Evolutionary conservation across 768 basidiomycete genomes (phyloP), one percentile per base, ranked within the genome.

Genomic region (Lentinula raphanica): DNA sequence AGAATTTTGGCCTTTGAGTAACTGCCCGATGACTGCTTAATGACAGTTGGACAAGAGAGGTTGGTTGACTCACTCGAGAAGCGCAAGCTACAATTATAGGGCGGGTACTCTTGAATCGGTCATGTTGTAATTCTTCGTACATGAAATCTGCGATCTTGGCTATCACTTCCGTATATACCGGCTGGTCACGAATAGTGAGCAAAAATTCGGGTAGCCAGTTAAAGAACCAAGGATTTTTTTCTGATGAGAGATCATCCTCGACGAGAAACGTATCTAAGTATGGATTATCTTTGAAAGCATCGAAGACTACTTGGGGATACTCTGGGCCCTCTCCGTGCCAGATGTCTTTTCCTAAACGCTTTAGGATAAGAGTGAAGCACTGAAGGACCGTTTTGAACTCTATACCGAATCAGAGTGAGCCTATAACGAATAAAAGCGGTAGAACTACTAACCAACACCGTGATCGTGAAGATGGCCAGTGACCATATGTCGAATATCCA

Each of bases 71-170:
- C 66, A 93, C 94, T 62, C 79, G 76, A 45, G 84, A 71, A 3
- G 87, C 86, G 29, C 80, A 73, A 27, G 75, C 67, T 72, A 93
- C 82, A 17, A 85, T 80, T 23, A 72, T 71, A 1, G 90, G 84
- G 15, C 87, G 80, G 21, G 81, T 72, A 25, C 76, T 73, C 49
- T 75, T 70, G 66, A 90, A 88, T 3, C 89, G 80, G 58, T 86
- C 82, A 62, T 93, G 90, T 66, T 94, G 93, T 19, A 90, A 70
- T 62, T 91, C 86, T 66, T 90, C 90, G 68, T 87, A 89, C 53
- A 94, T 77, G 60, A 91, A 87, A 60, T 85, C 83, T 13, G 84
- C 73, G 36, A 88, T 77, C 67, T 84, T 87, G 7, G 87, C 87
- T 31, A 95, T 73, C n/a, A 88, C 76, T 54, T 87, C 85, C n/a